phyloP scores from a whole-genome alignment of 148 eudicot genomes.

The Oxyria digyna region DNA sequence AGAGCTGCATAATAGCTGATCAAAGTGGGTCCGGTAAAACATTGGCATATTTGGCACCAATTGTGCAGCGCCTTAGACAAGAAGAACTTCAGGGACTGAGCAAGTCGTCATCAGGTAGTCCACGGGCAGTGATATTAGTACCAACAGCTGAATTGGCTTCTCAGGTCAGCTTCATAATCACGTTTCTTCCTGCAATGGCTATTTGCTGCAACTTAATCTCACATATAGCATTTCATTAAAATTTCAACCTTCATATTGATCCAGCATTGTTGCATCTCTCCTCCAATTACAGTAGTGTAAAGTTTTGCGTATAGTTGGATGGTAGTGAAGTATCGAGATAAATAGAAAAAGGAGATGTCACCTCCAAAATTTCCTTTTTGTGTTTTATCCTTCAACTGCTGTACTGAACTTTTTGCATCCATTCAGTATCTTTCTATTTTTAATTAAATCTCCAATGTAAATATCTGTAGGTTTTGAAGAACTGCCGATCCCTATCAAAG shows the following conservation, averaged over 20 bases:
- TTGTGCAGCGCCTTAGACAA: conserved; percentile 72
- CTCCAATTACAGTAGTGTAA: neutral
- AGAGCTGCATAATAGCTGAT: conserved; percentile 93
- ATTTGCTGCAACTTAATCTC: neutral
- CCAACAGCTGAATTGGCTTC: conserved; percentile 98
- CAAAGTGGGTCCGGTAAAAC: conserved; percentile 99
- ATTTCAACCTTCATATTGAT: neutral
- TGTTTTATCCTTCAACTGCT: neutral
- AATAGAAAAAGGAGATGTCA: neutral
- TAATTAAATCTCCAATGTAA: neutral
- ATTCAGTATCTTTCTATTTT: neutral
- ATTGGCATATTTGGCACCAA: conserved; percentile 81
- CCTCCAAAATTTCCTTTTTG: neutral
- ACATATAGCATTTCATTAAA: neutral
- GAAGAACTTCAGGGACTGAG: conserved; percentile 76
- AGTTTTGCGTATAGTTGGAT: neutral
- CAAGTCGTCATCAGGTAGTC: conserved; percentile 60
- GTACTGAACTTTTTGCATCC: neutral
- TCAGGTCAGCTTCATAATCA: conserved; percentile 39
- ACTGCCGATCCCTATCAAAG: conserved; percentile 76
- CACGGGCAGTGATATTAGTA: conserved; percentile 73
- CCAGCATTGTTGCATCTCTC: neutral
- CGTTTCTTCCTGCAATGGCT: conserved; percentile 38
- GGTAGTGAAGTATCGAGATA: neutral
- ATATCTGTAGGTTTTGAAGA: conserved; percentile 57